Conservation (phyloP, 306 rosid genomes). For the Sicyos baderoa region DNA sequence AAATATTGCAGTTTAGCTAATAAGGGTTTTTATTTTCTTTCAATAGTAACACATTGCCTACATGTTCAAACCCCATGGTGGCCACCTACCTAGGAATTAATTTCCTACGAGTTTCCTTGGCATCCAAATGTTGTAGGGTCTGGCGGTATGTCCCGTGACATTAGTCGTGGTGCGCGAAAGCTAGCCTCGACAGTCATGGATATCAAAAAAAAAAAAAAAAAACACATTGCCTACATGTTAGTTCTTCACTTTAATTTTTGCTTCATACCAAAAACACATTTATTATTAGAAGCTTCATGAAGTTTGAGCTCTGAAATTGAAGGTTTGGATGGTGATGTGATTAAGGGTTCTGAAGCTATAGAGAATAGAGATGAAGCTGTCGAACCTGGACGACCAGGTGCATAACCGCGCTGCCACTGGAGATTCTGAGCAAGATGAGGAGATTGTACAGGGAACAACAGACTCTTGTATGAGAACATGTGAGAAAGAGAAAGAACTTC, state of each 20-base stretch:
- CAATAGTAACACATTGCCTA: background rate
- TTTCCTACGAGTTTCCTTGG: no score
- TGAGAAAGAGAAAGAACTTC: constrained; percentile 26
- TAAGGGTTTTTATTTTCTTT: background rate
- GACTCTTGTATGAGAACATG: constrained; percentile 23
- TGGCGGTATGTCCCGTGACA: no score
- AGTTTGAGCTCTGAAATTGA: constrained; percentile 82
- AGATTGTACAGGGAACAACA: constrained; percentile 35
- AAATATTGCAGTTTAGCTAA: no score
- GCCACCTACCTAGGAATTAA: no score
- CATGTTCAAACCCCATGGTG: no score
- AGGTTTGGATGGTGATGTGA: constrained; percentile 52
- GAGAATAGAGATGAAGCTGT: constrained; percentile 26
- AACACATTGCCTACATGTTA: background rate
- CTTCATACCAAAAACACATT: constrained; percentile 57
- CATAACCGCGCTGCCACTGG: constrained; percentile 24
- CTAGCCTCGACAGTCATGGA: no score
- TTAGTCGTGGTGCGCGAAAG: no score
- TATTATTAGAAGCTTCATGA: constrained; percentile 63
- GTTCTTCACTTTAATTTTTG: background rate
- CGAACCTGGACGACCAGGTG: constrained; percentile 23
- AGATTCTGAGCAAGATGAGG: constrained; percentile 52
- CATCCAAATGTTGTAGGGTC: no score
- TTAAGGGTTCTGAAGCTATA: constrained; percentile 27
- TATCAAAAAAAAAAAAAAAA: no score